phyloP scores from a whole-genome alignment of 331 rosid species.

The Cydonia oblonga region DNA sequence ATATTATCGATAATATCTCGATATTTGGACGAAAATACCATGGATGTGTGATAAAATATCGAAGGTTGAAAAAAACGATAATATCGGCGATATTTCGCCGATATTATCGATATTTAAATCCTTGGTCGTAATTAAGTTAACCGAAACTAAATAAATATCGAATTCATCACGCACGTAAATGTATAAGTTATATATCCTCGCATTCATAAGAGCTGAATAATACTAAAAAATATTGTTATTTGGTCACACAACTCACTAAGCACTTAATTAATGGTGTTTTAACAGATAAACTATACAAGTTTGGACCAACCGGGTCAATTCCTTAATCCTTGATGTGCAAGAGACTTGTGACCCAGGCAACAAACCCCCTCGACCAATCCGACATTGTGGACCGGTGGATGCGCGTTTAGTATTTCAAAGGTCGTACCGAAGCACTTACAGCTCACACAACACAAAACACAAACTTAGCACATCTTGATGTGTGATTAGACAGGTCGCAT shows the following conservation, averaged over 20 bases:
- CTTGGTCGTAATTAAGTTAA: no score
- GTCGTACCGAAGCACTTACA: no score
- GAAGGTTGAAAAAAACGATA: no score
- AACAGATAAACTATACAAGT: background rate
- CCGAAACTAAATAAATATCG: no score
- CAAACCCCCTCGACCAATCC: background rate
- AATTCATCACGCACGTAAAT: no score
- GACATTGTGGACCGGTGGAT: background rate
- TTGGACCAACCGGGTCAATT: background rate
- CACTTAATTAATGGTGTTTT: background rate
- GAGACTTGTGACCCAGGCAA: background rate
- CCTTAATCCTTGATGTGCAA: background rate
- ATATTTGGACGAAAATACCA: no score
- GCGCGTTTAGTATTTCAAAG: background rate
- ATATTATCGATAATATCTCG: no score
- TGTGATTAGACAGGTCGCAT: no score
- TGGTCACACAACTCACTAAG: background rate
- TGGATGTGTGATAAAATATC: no score
- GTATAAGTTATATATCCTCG: background rate
- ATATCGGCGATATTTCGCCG: no score
- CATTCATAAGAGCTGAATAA: background rate
- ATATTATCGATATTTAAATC: no score
- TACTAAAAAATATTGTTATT: background rate
- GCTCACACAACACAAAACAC: background rate
- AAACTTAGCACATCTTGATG: background rate